These are phyloP conservation scores for Didymella arachidicola DNA, from an alignment of 2,329 filamentous ascomycete species.

Conservation along the genomic window DNA sequence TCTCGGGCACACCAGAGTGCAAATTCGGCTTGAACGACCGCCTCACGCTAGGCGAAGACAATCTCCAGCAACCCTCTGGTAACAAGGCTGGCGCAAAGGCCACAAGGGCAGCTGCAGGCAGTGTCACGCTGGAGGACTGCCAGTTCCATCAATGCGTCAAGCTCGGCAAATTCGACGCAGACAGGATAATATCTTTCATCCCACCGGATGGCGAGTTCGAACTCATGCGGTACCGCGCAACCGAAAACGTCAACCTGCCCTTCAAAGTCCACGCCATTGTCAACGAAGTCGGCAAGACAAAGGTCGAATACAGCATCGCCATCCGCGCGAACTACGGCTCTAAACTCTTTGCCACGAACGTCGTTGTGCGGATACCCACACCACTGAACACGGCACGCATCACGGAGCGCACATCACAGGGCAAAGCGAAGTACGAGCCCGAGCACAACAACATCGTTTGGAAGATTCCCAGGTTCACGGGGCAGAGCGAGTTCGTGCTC, in stretches of 20 bases:
- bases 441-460: conserved; percentile 98
- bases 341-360: conserved; percentile 97
- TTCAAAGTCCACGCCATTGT: conserved; percentile 99
- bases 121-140: conserved; percentile 95
- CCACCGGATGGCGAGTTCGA: conserved; percentile 98
- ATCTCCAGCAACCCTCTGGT: conserved; percentile 70
- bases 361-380: conserved; percentile 91
- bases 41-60: conserved; percentile 77
- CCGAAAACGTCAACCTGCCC: conserved; percentile 96
- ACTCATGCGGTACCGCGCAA: conserved; percentile 97
- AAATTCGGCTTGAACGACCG: conserved; percentile 98
- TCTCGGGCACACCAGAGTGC: conserved; percentile 95
- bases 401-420: conserved; percentile 90
- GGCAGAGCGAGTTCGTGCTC: conserved; percentile 95
- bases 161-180: conserved; percentile 93
- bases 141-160: conserved; percentile 99
- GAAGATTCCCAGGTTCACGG: conserved; percentile 98
- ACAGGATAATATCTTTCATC: conserved; percentile 96
- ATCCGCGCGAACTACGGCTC: conserved; percentile 96
- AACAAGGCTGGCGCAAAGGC: conserved; percentile 84
- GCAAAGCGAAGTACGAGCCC: conserved; percentile 98
- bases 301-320: conserved; percentile 98
- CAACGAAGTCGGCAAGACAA: conserved; percentile 94
- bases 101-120: conserved; percentile 93
- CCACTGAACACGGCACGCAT: conserved; percentile 96